phyloP scores from a whole-genome alignment of 148 eudicot species.

The Euryodendron excelsum region DNA sequence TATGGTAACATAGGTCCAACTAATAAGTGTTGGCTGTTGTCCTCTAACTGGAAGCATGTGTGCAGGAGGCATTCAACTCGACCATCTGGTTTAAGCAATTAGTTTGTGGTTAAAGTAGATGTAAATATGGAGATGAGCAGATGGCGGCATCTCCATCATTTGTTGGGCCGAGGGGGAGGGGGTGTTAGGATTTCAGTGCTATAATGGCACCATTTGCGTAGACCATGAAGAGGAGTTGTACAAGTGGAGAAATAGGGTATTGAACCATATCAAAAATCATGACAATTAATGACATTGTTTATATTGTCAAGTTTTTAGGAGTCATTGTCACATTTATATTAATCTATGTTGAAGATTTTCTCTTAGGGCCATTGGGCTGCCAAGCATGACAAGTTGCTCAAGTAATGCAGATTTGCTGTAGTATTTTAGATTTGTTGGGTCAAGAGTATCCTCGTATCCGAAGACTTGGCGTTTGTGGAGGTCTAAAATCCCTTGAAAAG shows the following conservation, averaged over 20 bases:
- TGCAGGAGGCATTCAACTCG: neutral
- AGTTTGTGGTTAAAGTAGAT: neutral
- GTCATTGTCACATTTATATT: neutral
- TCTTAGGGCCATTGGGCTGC: neutral
- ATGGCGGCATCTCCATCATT: neutral
- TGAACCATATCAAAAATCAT: neutral
- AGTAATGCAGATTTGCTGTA: neutral
- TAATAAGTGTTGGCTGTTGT: neutral
- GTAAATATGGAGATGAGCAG: neutral
- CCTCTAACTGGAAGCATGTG: neutral
- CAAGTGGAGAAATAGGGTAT: constrained; percentile 2
- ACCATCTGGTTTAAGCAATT: neutral
- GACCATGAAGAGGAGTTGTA: neutral
- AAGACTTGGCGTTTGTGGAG: neutral
- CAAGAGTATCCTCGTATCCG: neutral
- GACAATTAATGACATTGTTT: neutral
- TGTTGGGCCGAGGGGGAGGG: neutral
- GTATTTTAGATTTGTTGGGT: neutral
- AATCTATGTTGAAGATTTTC: neutral
- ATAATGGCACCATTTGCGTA: neutral
- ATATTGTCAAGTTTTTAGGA: neutral
- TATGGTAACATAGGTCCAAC: no score
- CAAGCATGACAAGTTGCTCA: neutral
- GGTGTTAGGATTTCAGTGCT: neutral
- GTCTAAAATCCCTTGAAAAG: neutral